Base-by-base conservation (phyloP, 345 rosid species). In the Anastatica hierochuntica region DNA sequence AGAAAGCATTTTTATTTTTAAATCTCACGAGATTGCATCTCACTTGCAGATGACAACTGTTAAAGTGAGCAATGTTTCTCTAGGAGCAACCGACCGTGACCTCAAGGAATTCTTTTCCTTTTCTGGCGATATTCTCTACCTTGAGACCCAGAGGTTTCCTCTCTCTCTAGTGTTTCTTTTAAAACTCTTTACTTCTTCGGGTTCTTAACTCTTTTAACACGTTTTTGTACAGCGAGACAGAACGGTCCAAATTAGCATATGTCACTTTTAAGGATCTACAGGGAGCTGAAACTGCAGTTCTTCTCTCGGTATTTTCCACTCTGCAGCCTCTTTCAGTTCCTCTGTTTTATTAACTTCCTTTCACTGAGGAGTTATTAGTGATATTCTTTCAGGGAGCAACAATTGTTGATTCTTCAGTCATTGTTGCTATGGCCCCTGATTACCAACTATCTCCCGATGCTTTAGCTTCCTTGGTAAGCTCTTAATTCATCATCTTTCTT, bases 281-380 rank as follows among this genome's bases (percentile, higher is more conserved):
- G 66, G 97, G 95, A 49, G 90, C 94, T 33, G 88, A 83, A 49
- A 90, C 96, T 58, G 96, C 97, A 3, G 75, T 79, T 72, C 94
- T 83, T 67, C 94, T 90, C 68, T 74, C 95, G 76, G 97, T 89
- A 74, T 31, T 21, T 58, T 34, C 59, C 31, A 53, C 56, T 63
- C 27, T 46, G n/a, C n/a, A n/a, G n/a, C n/a, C 6, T 19, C 11
- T 45, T 45, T n/a, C n/a, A n/a, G n/a, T n/a, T n/a, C n/a, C 31
- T 58, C 46, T 45, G 17, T 14, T 10, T 26, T 39, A n/a, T 11
- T 40, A 14, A 15, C 16, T 4, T 52, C 17, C 14, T 67, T 38
- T 31, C 24, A 44, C 20, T 15, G 17, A 31, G 9, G 8, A 43
- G 41, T n/a, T 60, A 9, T 37, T 40, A 0, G 4, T 60, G 10